Evolutionary conservation across 2,329 filamentous ascomycete genomes (phyloP), one percentile per base, ranked within the genome.

Genomic region (Hysterium pulicare): DNA sequence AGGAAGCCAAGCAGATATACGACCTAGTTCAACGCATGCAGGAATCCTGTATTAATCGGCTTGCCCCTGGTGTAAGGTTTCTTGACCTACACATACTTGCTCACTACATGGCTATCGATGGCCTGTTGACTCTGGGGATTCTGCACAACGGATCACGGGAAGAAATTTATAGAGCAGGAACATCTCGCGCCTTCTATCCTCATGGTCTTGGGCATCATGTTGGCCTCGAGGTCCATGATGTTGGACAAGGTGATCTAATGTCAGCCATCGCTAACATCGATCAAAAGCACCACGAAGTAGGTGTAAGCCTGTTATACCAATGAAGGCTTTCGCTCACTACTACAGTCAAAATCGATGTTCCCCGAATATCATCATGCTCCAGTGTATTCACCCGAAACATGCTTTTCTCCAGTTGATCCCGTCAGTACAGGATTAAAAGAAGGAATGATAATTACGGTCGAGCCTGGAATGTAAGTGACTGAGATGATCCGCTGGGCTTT

Each of bases 141-240:
- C 67, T 95, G 6, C 74, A 75, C 33, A 83, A 84, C 42, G 83
- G 80, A 6, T 72, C 72, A 0, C 73, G 68, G 26, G 78, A 84
- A 15, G 89, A 89, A 54, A 86, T 96, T 19, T 79, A 94, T 47
- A 77, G 82, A 52, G 81, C 80, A 33, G 78, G 90, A 42, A 87
- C 89, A n/a, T 91, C 86, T 57, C 82, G 86, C 19, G 90, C 90
- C 2, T 96, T 96, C 72, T 87, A 95, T 60, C 90, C 90, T 1
- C 90, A 96, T 63, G 90, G 90, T 0, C 72, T 96, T 1, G 90
- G 90, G 0, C 90, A 96, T 67, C 91, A 95, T 63, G 73, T 96
- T 8, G 90, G 90, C 48, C 84, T 96, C 77, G 90, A 96, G 63
- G 94, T 90, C 2, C 90, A 96, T 64, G 90, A 96, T 52, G 61